These are phyloP conservation scores for Diplosphaera chodatii DNA, from an alignment of 139 green algal genomes.

Conservation along the genomic window DNA sequence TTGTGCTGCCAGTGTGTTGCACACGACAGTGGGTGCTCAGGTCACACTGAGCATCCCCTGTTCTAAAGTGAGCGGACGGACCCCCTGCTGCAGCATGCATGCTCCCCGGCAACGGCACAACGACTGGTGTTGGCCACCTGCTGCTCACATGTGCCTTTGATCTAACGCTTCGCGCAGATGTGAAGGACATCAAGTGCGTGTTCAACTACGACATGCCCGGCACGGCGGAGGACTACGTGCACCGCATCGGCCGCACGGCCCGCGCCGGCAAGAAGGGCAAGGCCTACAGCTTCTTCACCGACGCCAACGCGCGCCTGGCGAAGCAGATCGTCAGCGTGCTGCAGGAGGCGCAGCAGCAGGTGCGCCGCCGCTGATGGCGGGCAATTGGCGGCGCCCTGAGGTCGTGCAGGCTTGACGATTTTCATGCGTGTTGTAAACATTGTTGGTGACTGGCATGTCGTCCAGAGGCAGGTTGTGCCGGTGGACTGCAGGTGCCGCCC, in stretches of 20 bases:
- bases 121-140: no score
- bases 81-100: neutral
- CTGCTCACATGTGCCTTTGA: no score
- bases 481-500: conserved; percentile 24
- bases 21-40: no score
- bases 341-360: conserved; percentile 64
- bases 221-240: conserved; percentile 90
- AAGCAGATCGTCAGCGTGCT: conserved; percentile 66
- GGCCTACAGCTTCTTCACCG: conserved; percentile 84
- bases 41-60: no score
- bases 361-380: no score
- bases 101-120: no score
- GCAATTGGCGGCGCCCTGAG: no score
- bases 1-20: neutral
- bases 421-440: no score
- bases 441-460: no score
- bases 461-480: no score
- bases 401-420: neutral
- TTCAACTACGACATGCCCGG: conserved; percentile 87
- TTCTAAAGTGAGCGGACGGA: neutral
- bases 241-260: conserved; percentile 76
- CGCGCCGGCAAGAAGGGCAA: conserved; percentile 55
- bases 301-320: conserved; percentile 58
- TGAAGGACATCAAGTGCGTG: conserved; percentile 88
- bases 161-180: no score